Evolutionary conservation across 257 asterid species (phyloP), one percentile per base, ranked within the genome.

Genomic region (Gynochthodes officinalis): DNA sequence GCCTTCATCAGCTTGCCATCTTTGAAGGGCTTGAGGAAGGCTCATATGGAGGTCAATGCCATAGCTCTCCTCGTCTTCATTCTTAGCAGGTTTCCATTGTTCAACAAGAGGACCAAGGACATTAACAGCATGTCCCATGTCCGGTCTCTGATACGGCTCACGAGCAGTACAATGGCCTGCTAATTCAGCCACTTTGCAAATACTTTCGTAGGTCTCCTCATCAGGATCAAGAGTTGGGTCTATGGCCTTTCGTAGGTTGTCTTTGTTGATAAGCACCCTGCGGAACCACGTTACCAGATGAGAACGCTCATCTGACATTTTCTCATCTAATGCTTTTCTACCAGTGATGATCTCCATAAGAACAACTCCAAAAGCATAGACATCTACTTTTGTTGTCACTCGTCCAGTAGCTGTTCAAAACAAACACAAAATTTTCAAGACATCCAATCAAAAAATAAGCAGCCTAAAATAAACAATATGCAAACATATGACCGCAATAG

Each of bases 241-340:
- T 8, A 94, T 86, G 39, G 96, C 89, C 59, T 94, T 89, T 2
- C 72, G 78, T 7, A 94, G 83, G 75, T 85, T 91, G 48, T 94
- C 97, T 75, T 86, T 89, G 92, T 67, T 85, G 89, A 89, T 83
- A 23, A 91, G 97, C 79, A 94, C 87, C 76, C 97, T 77, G 2
- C 97, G 95, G 82, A 91, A 85, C 99, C 99, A 94, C 32, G 99
- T 83, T 13, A 91, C 99, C 58, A 94, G 71, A 79, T 91, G 99
- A 44, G 97, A 89, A 72, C 86, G 75, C 79, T 89, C 98, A 30
- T 91, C 98, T 10, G 97, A 91, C 89, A 91, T 53, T 3, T 84
- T 89, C 76, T 89, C 97, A 2, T 91, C 99, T 0, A 94, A 84
- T 5, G 93, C 97, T 83, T 86, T 88, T 76, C 97, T 74, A 44